These are phyloP conservation scores for Anisogramma anomala DNA, from an alignment of 2,329 filamentous ascomycete genomes.

Conservation along the genomic window DNA sequence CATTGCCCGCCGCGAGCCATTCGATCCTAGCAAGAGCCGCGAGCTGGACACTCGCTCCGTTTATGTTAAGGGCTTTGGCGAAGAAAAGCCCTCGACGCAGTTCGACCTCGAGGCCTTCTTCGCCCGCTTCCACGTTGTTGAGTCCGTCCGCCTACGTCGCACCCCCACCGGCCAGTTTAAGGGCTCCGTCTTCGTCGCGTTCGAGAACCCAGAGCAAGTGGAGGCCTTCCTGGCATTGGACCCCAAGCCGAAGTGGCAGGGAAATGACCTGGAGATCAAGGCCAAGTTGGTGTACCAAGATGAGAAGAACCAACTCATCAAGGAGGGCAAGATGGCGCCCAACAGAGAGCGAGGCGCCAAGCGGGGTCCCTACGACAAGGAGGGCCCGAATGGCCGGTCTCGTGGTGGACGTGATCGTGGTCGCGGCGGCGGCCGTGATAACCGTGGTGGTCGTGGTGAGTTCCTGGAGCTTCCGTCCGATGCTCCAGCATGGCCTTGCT, in stretches of 20 bases:
- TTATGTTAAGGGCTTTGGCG: conserved; percentile 90
- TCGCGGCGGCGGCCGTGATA: background rate
- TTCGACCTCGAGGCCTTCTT: conserved; percentile 94
- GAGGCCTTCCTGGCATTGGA: conserved; percentile 71
- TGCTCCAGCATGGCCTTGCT: conserved; percentile 12
- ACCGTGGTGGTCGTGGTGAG: conserved; percentile 28
- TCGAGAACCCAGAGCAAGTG: conserved; percentile 64
- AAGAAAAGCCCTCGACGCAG: conserved; percentile 72
- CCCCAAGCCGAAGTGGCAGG: conserved; percentile 75
- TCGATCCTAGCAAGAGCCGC: conserved; percentile 44
- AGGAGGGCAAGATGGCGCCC: conserved; percentile 56
- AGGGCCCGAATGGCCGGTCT: too few species aligned
- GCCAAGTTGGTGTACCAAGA: conserved; percentile 79
- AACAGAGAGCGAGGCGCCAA: conserved; percentile 32
- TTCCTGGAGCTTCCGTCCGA: conserved; percentile 17
- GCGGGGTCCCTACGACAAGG: conserved; percentile 19
- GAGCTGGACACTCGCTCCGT: conserved; percentile 63
- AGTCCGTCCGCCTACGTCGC: conserved; percentile 78
- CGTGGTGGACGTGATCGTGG: background rate
- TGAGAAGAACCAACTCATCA: conserved; percentile 63
- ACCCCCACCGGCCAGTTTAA: conserved; percentile 68
- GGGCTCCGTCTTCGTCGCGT: conserved; percentile 93
- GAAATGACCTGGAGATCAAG: conserved; percentile 67
- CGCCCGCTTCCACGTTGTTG: conserved; percentile 63
- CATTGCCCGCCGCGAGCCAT: conserved; percentile 42